Percentiles rank a stretch among this genome's conserved stretches.
These are phyloP conservation scores for Orobanche coerulescens DNA, from an alignment of 257 asterid genomes.

Conservation along the genomic window DNA sequence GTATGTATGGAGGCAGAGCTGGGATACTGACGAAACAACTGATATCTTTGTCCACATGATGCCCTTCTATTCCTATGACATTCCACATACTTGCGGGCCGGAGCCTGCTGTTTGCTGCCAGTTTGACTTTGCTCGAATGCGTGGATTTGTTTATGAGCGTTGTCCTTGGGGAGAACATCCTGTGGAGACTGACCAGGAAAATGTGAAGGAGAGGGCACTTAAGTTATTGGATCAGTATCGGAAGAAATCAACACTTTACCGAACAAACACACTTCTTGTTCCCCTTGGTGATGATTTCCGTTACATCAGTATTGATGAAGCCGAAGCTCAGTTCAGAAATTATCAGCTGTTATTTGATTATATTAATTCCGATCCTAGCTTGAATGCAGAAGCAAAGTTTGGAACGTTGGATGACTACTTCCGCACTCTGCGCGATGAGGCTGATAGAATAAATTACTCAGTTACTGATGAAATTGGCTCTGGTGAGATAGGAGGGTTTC, in stretches of 20 bases:
- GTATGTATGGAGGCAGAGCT: conserved; percentile 91
- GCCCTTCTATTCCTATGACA: conserved; percentile 96
- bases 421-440: conserved; percentile 68
- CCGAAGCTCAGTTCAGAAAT: conserved; percentile 97
- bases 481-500: conserved; percentile 79
- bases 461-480: conserved; percentile 73
- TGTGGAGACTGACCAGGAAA: conserved; percentile 78
- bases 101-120: conserved; percentile 99
- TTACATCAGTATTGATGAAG: conserved; percentile 87
- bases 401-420: conserved; percentile 95
- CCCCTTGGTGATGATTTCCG: conserved; percentile 99
- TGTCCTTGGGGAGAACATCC: conserved; percentile 97
- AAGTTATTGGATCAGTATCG: conserved; percentile 77
- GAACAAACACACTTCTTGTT: conserved; percentile 91
- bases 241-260: conserved; percentile 86
- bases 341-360: conserved; percentile 84
- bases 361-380: conserved; percentile 76
- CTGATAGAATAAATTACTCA: conserved; percentile 75
- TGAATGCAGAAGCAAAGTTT: conserved; percentile 88
- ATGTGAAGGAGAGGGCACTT: conserved; percentile 86
- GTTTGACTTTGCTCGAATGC: conserved; percentile 95
- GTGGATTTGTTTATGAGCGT: conserved; percentile 73
- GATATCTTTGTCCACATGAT: conserved; percentile 99
- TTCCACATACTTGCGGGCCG: conserved; percentile 99
- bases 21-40: conserved; percentile 94